Percentiles rank a stretch among this genome's conserved stretches.
Evolutionary conservation across 257 asterid species (phyloP).

Genomic region (Striga asiatica): DNA sequence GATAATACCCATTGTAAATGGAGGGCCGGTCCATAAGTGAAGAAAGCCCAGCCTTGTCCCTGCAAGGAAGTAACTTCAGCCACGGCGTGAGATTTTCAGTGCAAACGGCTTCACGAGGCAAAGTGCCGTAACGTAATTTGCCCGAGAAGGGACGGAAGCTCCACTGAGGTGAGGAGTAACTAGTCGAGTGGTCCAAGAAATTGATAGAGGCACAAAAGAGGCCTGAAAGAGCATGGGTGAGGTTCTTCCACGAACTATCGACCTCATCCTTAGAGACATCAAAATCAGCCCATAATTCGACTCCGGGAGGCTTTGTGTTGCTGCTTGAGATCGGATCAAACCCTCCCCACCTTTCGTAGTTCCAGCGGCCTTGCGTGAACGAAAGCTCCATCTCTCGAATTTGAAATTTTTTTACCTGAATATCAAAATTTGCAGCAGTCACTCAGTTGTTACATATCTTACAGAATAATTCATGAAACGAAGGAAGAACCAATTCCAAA

Average conservation of each 20-base stretch:
- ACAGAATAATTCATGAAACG: no score
- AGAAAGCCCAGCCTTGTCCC: slow-evolving; percentile 92
- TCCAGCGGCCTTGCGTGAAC: slow-evolving; percentile 98
- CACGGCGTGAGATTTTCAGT: slow-evolving; percentile 98
- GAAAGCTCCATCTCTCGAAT: slow-evolving; percentile 89
- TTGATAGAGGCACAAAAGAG: slow-evolving; percentile 96
- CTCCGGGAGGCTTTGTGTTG: slow-evolving; percentile 98
- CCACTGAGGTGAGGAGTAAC: slow-evolving; percentile 76
- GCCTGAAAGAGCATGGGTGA: slow-evolving; percentile 95
- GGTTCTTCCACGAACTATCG: slow-evolving; percentile 81
- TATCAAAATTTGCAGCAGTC: slow-evolving; percentile 17
- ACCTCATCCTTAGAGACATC: slow-evolving; percentile 71
- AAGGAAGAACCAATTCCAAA: no score
- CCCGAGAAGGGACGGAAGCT: slow-evolving; percentile 53
- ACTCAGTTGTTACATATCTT: no score
- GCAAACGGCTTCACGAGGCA: slow-evolving; percentile 99
- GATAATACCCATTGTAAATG: slow-evolving; percentile 71
- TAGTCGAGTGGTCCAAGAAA: slow-evolving; percentile 78
- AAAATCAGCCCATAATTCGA: slow-evolving; percentile 94
- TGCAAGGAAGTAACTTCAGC: slow-evolving; percentile 97
- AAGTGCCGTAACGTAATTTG: slow-evolving; percentile 68
- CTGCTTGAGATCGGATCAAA: slow-evolving; percentile 68
- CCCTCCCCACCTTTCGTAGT: slow-evolving; percentile 95
- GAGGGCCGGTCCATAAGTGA: slow-evolving; percentile 89
- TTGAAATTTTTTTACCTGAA: slow-evolving; percentile 77